Evolutionary conservation across 2,329 filamentous ascomycete genomes (phyloP).

Genomic region (Cryphonectria parasitica): DNA sequence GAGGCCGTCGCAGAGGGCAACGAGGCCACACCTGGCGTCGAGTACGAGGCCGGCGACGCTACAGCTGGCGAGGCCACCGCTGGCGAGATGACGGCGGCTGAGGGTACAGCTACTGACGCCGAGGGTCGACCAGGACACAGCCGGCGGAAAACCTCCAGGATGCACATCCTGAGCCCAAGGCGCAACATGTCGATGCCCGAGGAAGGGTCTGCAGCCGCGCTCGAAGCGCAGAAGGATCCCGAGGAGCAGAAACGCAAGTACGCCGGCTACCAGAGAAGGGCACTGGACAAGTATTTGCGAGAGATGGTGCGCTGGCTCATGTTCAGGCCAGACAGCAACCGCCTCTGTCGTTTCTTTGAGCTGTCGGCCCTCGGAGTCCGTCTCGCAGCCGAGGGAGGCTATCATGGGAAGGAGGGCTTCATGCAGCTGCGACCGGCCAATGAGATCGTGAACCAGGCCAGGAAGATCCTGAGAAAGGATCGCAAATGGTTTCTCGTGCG

Average conservation of each 20-base stretch:
- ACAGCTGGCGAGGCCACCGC: constrained; percentile 50
- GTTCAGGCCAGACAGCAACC: constrained; percentile 93
- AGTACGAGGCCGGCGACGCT: constrained; percentile 40
- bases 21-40: constrained; percentile 2
- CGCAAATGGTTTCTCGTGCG: constrained; percentile 98
- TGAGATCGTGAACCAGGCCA: constrained; percentile 77
- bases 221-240: constrained; percentile 58
- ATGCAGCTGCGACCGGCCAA: constrained; percentile 91
- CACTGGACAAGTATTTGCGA: constrained; percentile 86
- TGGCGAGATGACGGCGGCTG: constrained; percentile 57
- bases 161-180: constrained; percentile 56
- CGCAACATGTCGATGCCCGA: constrained; percentile 56
- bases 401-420: constrained; percentile 96
- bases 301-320: constrained; percentile 97
- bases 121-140: constrained; percentile 54
- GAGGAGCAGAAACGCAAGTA: constrained; percentile 64
- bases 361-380: constrained; percentile 92
- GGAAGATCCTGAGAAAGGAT: constrained; percentile 80
- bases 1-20: constrained; percentile 42
- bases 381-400: constrained; percentile 91
- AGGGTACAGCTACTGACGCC: constrained; percentile 70
- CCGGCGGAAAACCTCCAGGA: constrained; percentile 54
- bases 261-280: constrained; percentile 80
- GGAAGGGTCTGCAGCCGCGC: constrained; percentile 43
- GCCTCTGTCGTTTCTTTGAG: constrained; percentile 93